Evolutionary conservation across 139 green algal genomes (phyloP).

Genomic region (Mychonastes homosphaera): DNA sequence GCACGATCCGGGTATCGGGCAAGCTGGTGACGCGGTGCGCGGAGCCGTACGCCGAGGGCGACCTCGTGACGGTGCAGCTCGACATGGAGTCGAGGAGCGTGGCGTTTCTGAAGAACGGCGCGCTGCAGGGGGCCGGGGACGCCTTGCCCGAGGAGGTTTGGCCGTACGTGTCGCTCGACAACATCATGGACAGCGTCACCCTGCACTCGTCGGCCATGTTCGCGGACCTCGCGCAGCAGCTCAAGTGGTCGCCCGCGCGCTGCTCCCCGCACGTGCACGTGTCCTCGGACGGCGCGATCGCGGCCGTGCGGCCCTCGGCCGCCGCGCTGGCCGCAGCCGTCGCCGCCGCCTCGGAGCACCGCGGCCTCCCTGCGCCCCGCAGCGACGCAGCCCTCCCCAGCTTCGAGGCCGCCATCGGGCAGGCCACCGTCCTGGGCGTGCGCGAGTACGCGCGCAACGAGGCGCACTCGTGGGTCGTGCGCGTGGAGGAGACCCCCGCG

Average conservation of each 20-base stretch:
- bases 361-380: too few relatives aligned
- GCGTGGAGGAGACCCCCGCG: conserved; percentile 14
- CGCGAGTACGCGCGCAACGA: conserved; percentile 41
- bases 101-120: conserved; percentile 47
- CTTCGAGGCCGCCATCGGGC: conserved; percentile 23
- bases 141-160: conserved; percentile 50
- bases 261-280: conserved; percentile 22
- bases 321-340: too few relatives aligned
- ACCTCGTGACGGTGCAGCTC: conserved; percentile 46
- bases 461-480: conserved; percentile 43
- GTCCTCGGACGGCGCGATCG: conserved; percentile 18
- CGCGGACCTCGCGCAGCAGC: conserved; percentile 38
- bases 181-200: conserved; percentile 59
- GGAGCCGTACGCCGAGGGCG: conserved; percentile 50
- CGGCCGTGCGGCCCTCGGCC: conserved; percentile 14
- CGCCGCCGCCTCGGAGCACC: too few relatives aligned
- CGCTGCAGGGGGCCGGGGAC: conserved; percentile 39
- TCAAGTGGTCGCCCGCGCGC: conserved; percentile 39
- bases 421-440: conserved; percentile 43
- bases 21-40: conserved; percentile 54
- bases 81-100: conserved; percentile 47
- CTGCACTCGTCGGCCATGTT: conserved; percentile 51
- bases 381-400: too few relatives aligned
- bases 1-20: conserved; percentile 36
- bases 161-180: conserved; percentile 54